A percentile compares a stretch with the other conserved stretches of the same genome.
phyloP scores from a whole-genome alignment of 23 red algal species.

The Gracilariopsis chorda region DNA sequence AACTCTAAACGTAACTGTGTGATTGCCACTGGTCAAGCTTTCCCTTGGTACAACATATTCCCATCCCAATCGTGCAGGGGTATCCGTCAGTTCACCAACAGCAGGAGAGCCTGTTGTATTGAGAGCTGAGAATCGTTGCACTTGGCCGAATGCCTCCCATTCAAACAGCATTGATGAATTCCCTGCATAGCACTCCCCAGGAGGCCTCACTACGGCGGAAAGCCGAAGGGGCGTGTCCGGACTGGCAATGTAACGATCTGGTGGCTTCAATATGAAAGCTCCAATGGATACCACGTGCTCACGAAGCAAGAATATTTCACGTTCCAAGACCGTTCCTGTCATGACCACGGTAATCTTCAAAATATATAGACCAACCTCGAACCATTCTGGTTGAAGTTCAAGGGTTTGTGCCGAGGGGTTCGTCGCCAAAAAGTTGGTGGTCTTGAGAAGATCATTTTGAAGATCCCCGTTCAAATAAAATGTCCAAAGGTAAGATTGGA shows the following conservation, averaged over 20 bases:
- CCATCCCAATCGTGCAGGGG: conserved; percentile 70
- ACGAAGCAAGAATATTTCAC: conserved; percentile 47
- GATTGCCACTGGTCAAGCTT: conserved; percentile 27
- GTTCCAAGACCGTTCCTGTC: conserved; percentile 22
- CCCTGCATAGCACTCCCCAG: conserved; percentile 48
- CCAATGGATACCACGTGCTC: conserved; percentile 62
- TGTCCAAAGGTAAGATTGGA: conserved; percentile 39
- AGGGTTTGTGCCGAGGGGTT: conserved; percentile 54
- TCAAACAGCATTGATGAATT: conserved; percentile 67
- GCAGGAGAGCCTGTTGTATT: conserved; percentile 43
- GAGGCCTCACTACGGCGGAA: conserved; percentile 39
- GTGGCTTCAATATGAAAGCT: conserved; percentile 43
- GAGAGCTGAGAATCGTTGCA: conserved; percentile 30
- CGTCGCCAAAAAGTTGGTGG: background rate
- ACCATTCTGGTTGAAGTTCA: conserved; percentile 26
- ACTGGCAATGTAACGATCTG: conserved; percentile 27
- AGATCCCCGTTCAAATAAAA: conserved; percentile 21
- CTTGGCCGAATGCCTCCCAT: conserved; percentile 57
- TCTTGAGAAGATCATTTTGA: conserved; percentile 23
- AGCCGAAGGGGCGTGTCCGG: conserved; percentile 60
- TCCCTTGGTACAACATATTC: conserved; percentile 65
- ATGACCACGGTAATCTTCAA: conserved; percentile 31
- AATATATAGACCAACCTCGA: conserved; percentile 35
- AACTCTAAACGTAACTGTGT: conserved; percentile 53
- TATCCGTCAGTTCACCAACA: conserved; percentile 27